Conservation (phyloP, 768 basidiomycete genomes). For the Boletus rex-veris region DNA sequence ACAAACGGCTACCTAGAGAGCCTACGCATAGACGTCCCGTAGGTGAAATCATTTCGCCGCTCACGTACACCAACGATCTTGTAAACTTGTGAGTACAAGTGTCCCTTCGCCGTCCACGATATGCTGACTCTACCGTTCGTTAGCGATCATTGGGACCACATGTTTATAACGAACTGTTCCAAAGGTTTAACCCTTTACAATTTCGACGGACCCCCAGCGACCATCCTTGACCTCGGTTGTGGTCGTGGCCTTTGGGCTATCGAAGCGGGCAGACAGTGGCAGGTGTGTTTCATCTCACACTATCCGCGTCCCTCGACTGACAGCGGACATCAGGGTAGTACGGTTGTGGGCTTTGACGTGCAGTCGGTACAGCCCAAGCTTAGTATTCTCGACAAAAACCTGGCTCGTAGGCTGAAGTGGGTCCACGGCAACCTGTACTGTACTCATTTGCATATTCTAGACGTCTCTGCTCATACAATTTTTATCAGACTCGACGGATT, state of each 20-base stretch:
- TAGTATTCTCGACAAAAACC: slow-evolving; percentile 33
- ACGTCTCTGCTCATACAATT: slow-evolving; percentile 4
- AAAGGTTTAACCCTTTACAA: slow-evolving; percentile 51
- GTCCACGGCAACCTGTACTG: slow-evolving; percentile 64
- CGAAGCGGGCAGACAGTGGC: slow-evolving; percentile 65
- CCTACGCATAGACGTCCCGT: slow-evolving; percentile 40
- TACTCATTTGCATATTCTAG: neutral
- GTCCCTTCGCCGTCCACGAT: neutral
- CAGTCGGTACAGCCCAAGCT: slow-evolving; percentile 50
- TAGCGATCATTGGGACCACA: slow-evolving; percentile 71
- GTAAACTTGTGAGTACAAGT: slow-evolving; percentile 49
- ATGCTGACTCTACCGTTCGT: slow-evolving; percentile 1
- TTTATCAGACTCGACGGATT: slow-evolving; percentile 56
- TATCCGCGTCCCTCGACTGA: neutral
- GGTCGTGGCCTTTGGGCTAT: slow-evolving; percentile 71
- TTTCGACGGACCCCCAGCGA: slow-evolving; percentile 47
- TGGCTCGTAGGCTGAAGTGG: slow-evolving; percentile 58
- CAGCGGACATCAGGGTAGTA: slow-evolving; percentile 40
- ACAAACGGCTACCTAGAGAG: slow-evolving; percentile 41
- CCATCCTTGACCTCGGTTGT: slow-evolving; percentile 67
- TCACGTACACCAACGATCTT: slow-evolving; percentile 45
- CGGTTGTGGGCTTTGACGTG: slow-evolving; percentile 59
- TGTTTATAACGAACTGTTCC: slow-evolving; percentile 54
- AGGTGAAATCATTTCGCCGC: slow-evolving; percentile 55
- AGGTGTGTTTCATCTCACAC: slow-evolving; percentile 37